Conservation (phyloP, 2,329 filamentous ascomycete species). For the Orbilia blumenaviensis region DNA sequence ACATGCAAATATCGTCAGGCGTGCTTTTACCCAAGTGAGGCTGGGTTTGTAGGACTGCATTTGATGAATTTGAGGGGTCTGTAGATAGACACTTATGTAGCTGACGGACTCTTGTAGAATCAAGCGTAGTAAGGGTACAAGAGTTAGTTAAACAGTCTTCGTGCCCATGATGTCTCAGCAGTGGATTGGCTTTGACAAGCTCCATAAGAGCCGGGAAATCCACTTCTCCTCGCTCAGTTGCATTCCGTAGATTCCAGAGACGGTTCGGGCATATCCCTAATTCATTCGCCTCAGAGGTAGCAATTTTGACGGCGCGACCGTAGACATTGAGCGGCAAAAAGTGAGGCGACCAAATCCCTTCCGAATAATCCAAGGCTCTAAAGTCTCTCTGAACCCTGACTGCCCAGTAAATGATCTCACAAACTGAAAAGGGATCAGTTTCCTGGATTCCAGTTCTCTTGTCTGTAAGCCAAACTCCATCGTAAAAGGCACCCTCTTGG, state of each 20-base stretch:
- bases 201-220: conserved; percentile 10
- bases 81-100: background rate
- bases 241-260: conserved; percentile 10
- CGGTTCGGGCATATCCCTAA: conserved; percentile 5
- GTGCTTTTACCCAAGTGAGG: no score
- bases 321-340: conserved; percentile 2
- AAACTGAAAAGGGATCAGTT: background rate
- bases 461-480: background rate
- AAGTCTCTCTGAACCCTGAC: background rate
- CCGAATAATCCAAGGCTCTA: background rate
- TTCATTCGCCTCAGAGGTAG: background rate
- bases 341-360: conserved; percentile 1
- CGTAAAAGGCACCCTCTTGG: background rate
- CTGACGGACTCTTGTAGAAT: conserved; percentile 7
- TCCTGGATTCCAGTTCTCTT: background rate
- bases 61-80: background rate
- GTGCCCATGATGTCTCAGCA: background rate
- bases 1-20: background rate
- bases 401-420: background rate
- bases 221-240: conserved; percentile 9
- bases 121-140: conserved; percentile 2
- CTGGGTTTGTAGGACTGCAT: background rate
- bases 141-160: conserved; percentile 13
- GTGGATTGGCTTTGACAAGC: conserved; percentile 4
- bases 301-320: background rate